phyloP scores from a whole-genome alignment of 2,329 filamentous ascomycete species.

The Aotearoamyces nothofagi region DNA sequence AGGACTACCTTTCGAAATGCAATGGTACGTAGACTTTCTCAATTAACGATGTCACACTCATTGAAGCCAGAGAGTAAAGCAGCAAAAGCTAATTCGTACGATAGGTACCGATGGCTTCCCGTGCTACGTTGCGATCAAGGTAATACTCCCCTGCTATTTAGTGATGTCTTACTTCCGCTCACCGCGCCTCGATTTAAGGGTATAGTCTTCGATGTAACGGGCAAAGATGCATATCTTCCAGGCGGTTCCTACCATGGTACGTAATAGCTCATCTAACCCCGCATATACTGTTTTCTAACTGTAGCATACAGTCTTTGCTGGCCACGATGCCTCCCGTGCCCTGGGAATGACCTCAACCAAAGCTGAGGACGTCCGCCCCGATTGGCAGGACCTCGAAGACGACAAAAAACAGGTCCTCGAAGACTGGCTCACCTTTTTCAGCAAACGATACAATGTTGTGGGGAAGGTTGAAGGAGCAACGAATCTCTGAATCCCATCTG shows the following conservation, averaged over 20 bases:
- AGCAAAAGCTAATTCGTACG: slow-evolving; percentile 1
- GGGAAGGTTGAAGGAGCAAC: slow-evolving; percentile 48
- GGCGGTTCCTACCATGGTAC: slow-evolving; percentile 76
- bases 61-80: too few species aligned
- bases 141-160: too few species aligned
- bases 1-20: slow-evolving; percentile 64
- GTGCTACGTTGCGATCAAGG: slow-evolving; percentile 58
- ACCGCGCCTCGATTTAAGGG: too few species aligned
- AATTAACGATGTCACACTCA: neutral
- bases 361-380: slow-evolving; percentile 62
- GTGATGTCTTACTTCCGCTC: too few species aligned
- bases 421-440: slow-evolving; percentile 94
- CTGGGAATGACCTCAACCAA: slow-evolving; percentile 79
- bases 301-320: slow-evolving; percentile 62
- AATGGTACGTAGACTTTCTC: slow-evolving; percentile 46
- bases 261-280: slow-evolving; percentile 13
- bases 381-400: slow-evolving; percentile 72
- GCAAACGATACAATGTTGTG: slow-evolving; percentile 88
- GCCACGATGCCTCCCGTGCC: slow-evolving; percentile 89
- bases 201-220: slow-evolving; percentile 84
- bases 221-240: slow-evolving; percentile 73
- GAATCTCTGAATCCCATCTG: slow-evolving; percentile 24
- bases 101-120: slow-evolving; percentile 49
- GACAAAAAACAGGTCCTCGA: slow-evolving; percentile 74
- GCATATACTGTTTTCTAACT: slow-evolving; percentile 1